Conservation (phyloP, 345 rosid genomes). For the Cochlearia excelsa region DNA sequence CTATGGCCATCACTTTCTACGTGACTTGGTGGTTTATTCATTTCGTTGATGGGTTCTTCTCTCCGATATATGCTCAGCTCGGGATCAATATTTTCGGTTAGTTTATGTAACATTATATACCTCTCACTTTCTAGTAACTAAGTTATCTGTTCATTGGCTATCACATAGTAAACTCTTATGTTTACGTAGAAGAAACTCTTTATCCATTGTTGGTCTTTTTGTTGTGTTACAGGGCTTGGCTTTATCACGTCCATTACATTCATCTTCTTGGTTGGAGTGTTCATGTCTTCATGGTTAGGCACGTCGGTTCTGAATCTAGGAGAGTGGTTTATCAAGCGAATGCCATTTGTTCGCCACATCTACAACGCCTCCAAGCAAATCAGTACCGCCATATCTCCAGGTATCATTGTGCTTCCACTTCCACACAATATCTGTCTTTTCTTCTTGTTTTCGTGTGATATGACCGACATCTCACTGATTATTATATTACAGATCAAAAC, state of each 20-base stretch:
- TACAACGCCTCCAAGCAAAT: slow-evolving; percentile 98
- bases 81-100: slow-evolving; percentile 92
- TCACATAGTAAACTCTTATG: not conserved
- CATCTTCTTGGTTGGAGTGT: slow-evolving; percentile 95
- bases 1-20: slow-evolving; percentile 91
- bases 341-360: slow-evolving; percentile 97
- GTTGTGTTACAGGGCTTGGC: slow-evolving; percentile 69
- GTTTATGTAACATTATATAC: slow-evolving; percentile 15
- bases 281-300: slow-evolving; percentile 99
- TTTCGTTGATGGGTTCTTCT: slow-evolving; percentile 97
- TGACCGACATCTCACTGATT: not conserved
- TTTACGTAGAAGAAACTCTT: too few species aligned
- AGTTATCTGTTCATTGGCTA: not conserved
- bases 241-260: slow-evolving; percentile 87
- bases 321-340: slow-evolving; percentile 97
- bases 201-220: not conserved
- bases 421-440: not conserved
- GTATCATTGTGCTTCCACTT: slow-evolving; percentile 33
- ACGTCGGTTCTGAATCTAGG: slow-evolving; percentile 88
- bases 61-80: slow-evolving; percentile 88
- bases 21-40: slow-evolving; percentile 99
- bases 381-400: slow-evolving; percentile 97
- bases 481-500: slow-evolving; percentile 65
- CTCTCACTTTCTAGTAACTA: not conserved
- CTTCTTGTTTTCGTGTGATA: not conserved